Evolutionary conservation across 2,329 filamentous ascomycete genomes (phyloP).

Genomic region (Mycogone perniciosa): DNA sequence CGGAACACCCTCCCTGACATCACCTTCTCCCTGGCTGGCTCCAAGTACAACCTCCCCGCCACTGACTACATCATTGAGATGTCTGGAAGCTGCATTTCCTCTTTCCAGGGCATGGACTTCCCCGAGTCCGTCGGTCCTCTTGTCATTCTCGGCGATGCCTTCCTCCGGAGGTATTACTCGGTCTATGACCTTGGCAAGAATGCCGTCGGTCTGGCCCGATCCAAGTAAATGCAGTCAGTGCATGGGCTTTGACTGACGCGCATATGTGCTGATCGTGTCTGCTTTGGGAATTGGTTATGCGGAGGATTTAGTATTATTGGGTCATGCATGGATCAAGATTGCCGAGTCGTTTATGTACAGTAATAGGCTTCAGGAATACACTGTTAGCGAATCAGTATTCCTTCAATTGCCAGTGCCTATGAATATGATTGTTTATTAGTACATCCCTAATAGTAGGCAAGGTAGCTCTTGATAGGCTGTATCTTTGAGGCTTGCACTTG

Average conservation of each 20-base stretch:
- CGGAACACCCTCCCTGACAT: conserved; percentile 81
- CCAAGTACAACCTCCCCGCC: conserved; percentile 85
- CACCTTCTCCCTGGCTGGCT: conserved; percentile 80
- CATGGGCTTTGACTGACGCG: not conserved
- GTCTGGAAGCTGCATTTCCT: conserved; percentile 91
- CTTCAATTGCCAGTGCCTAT: no score
- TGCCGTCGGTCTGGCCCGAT: conserved; percentile 80
- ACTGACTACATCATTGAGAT: conserved; percentile 96
- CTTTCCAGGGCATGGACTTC: conserved; percentile 95
- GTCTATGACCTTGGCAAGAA: conserved; percentile 91
- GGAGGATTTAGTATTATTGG: conserved; percentile 1
- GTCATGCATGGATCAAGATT: conserved; percentile 9
- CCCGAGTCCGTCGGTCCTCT: conserved; percentile 83
- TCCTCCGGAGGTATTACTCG: conserved; percentile 84
- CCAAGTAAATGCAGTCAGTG: conserved; percentile 47
- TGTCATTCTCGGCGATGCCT: conserved; percentile 87
- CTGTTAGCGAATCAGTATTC: not conserved
- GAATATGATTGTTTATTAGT: not conserved
- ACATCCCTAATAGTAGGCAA: no score
- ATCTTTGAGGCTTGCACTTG: no score
- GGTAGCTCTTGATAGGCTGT: no score
- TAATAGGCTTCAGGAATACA: conserved; percentile 4
- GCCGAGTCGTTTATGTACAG: conserved; percentile 14
- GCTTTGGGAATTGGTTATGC: conserved; percentile 4
- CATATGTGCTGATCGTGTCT: not conserved